Base-by-base conservation (phyloP, 169 alveolate species). In the Eimeria maxima region DNA sequence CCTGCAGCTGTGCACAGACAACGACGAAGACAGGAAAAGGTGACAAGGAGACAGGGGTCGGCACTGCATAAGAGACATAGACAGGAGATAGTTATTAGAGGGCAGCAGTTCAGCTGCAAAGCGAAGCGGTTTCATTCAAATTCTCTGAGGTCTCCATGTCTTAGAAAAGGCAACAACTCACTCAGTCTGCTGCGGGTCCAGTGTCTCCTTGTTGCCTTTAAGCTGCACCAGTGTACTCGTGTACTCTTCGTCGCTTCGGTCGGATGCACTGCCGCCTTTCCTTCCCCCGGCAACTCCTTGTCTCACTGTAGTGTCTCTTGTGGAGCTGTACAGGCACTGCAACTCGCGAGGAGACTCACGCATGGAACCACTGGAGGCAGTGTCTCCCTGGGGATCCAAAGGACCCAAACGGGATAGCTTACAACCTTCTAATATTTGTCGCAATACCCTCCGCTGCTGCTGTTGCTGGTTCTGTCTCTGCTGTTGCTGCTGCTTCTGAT, bases 381-480 rank as follows among this genome's bases (percentile, higher is more conserved):
- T 29, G 27, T 4, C 22, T 20, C 13, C 47, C 6, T 69, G 78
- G 29, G 10, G 47, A 44, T 69, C 47, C 78, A 69, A 47, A 44
- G 78, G 78, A 29, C 0, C 24, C 47, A 22, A 29, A 69, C 24
- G 47, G 24, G 78, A 7, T 47, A 69, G 24, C 47, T 1, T 18
- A 22, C 78, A 69, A 0, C 22, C 78, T 29, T 29, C 6, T n/a
- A 29, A 10, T 2, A 13, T 53, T 38, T 27, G 73, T 50, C 29
- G 63, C 90, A 53, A 45, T 13, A 7, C 18, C 74, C n/a, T 45
- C 4, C 24, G 73, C 13, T 27, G 33, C 73, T 27, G 90, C 47
- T 50, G 74, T 57, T n/a, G 73, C 90, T 81, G 90, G 22, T 81
- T 50, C 90, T 53, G 90, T 7, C 55, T 50, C 71, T 29, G 73